Base-by-base conservation (phyloP, 345 rosid genomes). In the Chamaenerion angustifolium region DNA sequence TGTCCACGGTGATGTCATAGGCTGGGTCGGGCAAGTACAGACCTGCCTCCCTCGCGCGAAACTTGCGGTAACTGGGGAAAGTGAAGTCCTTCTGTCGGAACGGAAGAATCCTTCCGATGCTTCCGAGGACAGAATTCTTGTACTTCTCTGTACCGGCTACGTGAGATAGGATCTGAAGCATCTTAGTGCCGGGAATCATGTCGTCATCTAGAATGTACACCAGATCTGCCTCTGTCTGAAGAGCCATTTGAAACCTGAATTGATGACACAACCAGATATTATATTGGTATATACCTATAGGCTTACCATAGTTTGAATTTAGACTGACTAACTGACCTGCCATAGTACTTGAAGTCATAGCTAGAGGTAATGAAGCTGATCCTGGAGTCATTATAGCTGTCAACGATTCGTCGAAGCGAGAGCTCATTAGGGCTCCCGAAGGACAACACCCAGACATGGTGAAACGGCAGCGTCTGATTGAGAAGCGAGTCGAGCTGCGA, bases 1-100 rank as follows among this genome's bases (percentile, higher is more conserved):
- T 77, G 51, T 82, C 78, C 16, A 82, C 65, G 4, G 90, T 87
- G 15, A 92, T 78, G 41, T 84, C 90, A 56, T 92, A 92, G 46
- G 98, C 98, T 37, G 98, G 98, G 66, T 92, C 98, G 53, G 98
- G 98, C 67, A 92, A 58, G 48, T 92, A 92, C 12, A 92, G 79
- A 12, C 98, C 98, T 0, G 98, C 98, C 68, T 92, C 98, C 60
- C 84, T 92, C 0, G 98, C 84, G 50, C 88, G 59, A 57, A 80
- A 84, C 68, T 92, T 92, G 59, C 98, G 55, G 42, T 92, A 92
- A 56, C 98, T 92, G 9, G 98, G 98, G 62, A 92, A 92, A n/a
- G 93, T 87, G 16, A 84, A 84, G 54, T 92, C 96, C 63, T 76
- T 92, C 45, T 92, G 90, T 65, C 94, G 68, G 50, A 92, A 92